Base-by-base conservation (phyloP, 148 eudicot genomes). In the Rhododendron ovatum region DNA sequence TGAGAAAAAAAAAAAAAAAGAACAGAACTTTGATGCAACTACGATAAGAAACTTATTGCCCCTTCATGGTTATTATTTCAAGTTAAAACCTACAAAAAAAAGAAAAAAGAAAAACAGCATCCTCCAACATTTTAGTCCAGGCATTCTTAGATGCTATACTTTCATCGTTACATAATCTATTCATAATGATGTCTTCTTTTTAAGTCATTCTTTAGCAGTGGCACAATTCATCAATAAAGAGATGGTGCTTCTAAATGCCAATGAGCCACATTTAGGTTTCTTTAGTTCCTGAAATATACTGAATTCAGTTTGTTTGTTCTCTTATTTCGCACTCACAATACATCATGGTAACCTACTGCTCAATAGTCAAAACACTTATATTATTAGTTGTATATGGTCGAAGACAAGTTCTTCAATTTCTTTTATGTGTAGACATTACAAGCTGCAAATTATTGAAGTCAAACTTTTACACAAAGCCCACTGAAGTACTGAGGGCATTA, bases 1-100 rank as follows among this genome's bases (percentile, higher is more conserved):
- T 96, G 95, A 78, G 63, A 61, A 82, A 82, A 63, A 47, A 30
- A 30, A 30, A 30, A 69, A 55, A 84, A 83, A 71, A 17, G 79
- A 8, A 43, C 80, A 47, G 30, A 59, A 78, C 47, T 20, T 83
- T 50, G 53, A n/a, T 47, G 83, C 84, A 83, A 41, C n/a, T 17
- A 22, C 57, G 24, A 50, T 8, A 73, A 55, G 39, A 87, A 57
- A 59, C 1, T 33, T 35, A 22, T 69, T 15, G 75, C 20, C 10
- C 26, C 45, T 17, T 84, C 63, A 10, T 71, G 22, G 33, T 41
- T 59, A 63, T n/a, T 30, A 5, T 71, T 83, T 71, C 85, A 47
- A 83, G 17, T 47, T 28, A 63, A 8, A 69, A 18, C 11, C 9
- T 28, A 7, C 3, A 9, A 7, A 51, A 37, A 65, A 20, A 41